Evolutionary conservation across 2,329 filamentous ascomycete genomes (phyloP).

Genomic region (Aspergillus hiratsukae): DNA sequence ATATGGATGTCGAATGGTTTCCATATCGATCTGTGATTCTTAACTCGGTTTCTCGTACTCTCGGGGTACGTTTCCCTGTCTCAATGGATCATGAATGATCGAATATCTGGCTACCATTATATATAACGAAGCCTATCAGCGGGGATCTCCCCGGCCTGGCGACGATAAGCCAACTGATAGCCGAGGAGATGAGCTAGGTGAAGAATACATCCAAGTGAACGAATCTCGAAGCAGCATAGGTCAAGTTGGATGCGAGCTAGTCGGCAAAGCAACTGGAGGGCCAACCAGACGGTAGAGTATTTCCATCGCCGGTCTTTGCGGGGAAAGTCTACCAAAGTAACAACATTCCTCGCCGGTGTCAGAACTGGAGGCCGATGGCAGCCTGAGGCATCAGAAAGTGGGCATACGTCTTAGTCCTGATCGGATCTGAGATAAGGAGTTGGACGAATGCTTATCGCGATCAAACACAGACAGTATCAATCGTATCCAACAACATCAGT

Average conservation of each 20-base stretch:
- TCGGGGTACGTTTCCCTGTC: too few relatives aligned
- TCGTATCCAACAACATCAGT: too few relatives aligned
- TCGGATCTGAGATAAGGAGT: neutral
- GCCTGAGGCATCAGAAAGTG: neutral
- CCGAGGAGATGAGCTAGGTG: neutral
- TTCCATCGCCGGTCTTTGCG: neutral
- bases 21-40: conserved; percentile 15
- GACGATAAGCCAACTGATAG: neutral
- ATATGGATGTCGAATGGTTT: conserved; percentile 19
- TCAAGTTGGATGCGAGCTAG: neutral
- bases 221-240: conserved; percentile 1
- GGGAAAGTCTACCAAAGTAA: neutral
- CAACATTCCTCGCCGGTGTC: conserved; percentile 3
- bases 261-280: neutral
- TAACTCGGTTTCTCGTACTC: too few relatives aligned
- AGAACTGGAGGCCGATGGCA: conserved; percentile 3
- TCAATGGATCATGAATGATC: neutral
- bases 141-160: neutral
- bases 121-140: neutral
- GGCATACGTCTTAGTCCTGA: neutral
- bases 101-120: neutral
- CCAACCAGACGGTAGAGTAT: neutral
- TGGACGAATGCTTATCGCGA: neutral
- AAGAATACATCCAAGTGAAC: neutral
- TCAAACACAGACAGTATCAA: neutral